Conservation (phyloP, 208 protist genomes). For the Acanthamoeba lenticulata region DNA sequence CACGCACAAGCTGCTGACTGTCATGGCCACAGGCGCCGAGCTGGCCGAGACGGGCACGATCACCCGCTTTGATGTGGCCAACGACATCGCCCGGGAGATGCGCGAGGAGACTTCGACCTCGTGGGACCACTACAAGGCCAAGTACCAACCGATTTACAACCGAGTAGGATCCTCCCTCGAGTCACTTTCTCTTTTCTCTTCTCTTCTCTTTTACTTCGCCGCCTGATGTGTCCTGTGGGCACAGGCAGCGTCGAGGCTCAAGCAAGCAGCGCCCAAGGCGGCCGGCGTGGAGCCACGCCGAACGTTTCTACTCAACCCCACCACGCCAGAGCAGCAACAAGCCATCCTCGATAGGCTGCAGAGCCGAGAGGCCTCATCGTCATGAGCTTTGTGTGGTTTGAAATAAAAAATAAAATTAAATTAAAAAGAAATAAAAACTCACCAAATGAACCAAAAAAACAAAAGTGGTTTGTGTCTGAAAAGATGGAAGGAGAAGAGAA, state of each 20-base stretch:
- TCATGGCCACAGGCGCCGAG: background rate
- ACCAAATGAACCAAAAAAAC: too few relatives aligned
- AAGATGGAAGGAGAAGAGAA: too few relatives aligned
- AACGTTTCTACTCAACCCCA: constrained; percentile 33
- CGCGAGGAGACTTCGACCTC: background rate
- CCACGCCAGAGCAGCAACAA: background rate
- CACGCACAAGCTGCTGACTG: background rate
- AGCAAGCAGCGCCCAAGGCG: background rate
- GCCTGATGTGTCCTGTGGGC: background rate
- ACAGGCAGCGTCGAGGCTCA: background rate
- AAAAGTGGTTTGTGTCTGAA: too few relatives aligned
- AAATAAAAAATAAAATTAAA: too few relatives aligned
- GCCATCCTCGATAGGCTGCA: background rate
- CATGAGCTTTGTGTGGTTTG: too few relatives aligned
- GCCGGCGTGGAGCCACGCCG: background rate
- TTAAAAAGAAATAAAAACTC: too few relatives aligned
- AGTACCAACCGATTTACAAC: constrained; percentile 26
- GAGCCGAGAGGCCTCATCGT: too few relatives aligned
- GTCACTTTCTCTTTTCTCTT: background rate
- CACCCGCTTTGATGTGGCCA: background rate
- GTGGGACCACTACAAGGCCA: background rate
- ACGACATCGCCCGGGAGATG: background rate
- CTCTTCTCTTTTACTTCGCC: background rate
- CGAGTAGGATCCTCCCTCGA: background rate
- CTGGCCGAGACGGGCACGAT: constrained; percentile 43